Base-by-base conservation (phyloP, 225 moss, liverwort and hornwort genomes). In the Asterella californica region DNA sequence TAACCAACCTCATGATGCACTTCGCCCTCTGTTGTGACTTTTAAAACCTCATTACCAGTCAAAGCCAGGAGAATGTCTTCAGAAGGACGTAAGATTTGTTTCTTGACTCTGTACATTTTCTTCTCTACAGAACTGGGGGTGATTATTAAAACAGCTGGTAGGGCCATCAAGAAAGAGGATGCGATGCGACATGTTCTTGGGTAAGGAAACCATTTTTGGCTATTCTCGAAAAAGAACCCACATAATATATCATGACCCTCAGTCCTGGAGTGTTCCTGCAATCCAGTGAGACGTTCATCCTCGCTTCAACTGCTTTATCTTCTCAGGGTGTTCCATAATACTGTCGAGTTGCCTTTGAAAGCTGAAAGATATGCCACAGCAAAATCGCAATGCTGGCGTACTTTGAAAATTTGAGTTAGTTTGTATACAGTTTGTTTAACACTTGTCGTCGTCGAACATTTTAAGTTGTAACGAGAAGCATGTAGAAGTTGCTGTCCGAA, bases 181-280 rank as follows among this genome's bases (percentile, higher is more conserved):
- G 96, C 96, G 67, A 87, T 92, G 76, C 75, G 84, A 25, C 84
- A 96, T 76, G 76, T 96, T 38, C 91, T 96, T 79, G 96, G 95
- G 95, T 96, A 42, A 81, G 91, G 46, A 22, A 50, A 19, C 30
- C 66, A 15, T 25, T 29, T 70, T 66, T 46, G 2, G 55, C 32
- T 50, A 33, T 34, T 50, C 21, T 74, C 9, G 29, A 63, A 11
- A 30, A 30, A 5, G 48, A 42, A 5, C 15, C 48, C 21, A 29
- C 11, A 0, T 22, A 29, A 24, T 21, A 29, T 12, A 5, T 22
- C 19, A 42, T 9, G 36, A 70, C 37, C 38, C 38, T 21, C 19
- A 8, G 70, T 38, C 53, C 18, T 18, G 18, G 1, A 0, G 65
- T 10, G 24, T 29, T 60, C 25, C 25, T 60, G 59, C 18, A 7